Evolutionary conservation across 2,329 filamentous ascomycete species (phyloP), one percentile per base, ranked within the genome.

Genomic region (Neopestalotiopsis rosae): DNA sequence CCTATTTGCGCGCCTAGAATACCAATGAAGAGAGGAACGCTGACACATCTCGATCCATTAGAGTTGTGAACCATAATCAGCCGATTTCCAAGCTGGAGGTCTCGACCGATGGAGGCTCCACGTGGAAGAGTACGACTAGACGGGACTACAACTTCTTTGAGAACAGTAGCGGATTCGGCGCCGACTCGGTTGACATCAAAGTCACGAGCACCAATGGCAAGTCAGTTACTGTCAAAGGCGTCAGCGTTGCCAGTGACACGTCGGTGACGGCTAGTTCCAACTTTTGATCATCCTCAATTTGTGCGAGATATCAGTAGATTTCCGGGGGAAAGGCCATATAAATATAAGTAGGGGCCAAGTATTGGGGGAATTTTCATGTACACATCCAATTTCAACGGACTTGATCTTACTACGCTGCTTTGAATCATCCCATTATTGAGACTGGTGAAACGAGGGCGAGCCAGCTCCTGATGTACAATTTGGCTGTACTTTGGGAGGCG

Each of bases 111-210:
- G 84, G 86, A 12, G 89, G 89, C 20, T 82, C 73, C 66, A 87
- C 86, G 14, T 92, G 89, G 89, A 77, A 85, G 77, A 64, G 76
- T n/a, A 90, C 89, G 0, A 82, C 80, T 2, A 82, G 90, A 62
- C 77, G 83, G 68, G 78, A 81, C 34, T 89, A 89, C 77, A 88
- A 91, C 82, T 92, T 85, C 80, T 92, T 91, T 61, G 85, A 91
- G 82, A 84, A 89, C 72, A 68, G 80, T 0, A 81, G 82, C 68
- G 90, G 90, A 0, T 90, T 89, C 73, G 87, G 88, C 0, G 84
- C 83, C 0, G 78, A 82, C 9, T 84, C 77, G 3, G 87, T 91
- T 1, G 83, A 87, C 71, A 82, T 91, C 45, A 84, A 83, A 70
- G 82, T 91, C 49, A 91, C 88, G 1, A 85, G 86, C 70, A 75